Evolutionary conservation across 2,329 filamentous ascomycete genomes (phyloP), one percentile per base, ranked within the genome.

Genomic region (Torrubiella hemipterigena): DNA sequence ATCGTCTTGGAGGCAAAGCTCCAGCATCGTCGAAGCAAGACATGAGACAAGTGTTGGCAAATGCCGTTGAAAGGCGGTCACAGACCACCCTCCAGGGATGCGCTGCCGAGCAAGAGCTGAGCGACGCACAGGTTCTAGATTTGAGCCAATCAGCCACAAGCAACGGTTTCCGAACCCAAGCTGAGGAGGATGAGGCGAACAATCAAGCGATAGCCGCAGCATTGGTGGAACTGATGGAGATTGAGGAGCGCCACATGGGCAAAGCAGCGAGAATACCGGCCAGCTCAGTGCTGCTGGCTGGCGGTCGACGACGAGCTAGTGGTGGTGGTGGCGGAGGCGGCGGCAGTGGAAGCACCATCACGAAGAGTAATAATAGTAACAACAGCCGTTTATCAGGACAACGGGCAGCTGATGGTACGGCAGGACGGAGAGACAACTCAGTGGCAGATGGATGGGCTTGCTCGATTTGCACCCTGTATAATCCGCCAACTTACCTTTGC

Each of bases 151-250:
- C 60, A 36, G 80, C 78, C 22, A 74, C 73, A 6, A 65, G 64
- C 34, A 80, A 80, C 41, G 83, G 85, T 0, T 89, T 93, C 59
- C 72, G 69, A 37, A 95, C 86, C 0, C 73, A 82, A 46, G 85
- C 84, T 0, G 84, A 93, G 42, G 82, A 93, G 50, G 85, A 94
- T 33, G 79, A 86, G 43, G 87, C 85, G 4, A 93, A 94, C 44
- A 84, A 94, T 34, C 67, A 73, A 16, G 87, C 87, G 5, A 93
- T 94, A 38, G 76, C 85, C 32, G 76, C 87, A 46, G 86, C 86
- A 0, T 63, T 93, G 19, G 86, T 83, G 61, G 87, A 95, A 46
- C 63, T 94, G 13, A 79, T 91, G 17, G 81, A 93, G 48, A 77
- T 93, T 49, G 86, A 93, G 38, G 71, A 81, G 14, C 23, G 10